Evolutionary conservation across 805 yeast genomes (phyloP).

Genomic region (Hanseniaspora meyeri): DNA sequence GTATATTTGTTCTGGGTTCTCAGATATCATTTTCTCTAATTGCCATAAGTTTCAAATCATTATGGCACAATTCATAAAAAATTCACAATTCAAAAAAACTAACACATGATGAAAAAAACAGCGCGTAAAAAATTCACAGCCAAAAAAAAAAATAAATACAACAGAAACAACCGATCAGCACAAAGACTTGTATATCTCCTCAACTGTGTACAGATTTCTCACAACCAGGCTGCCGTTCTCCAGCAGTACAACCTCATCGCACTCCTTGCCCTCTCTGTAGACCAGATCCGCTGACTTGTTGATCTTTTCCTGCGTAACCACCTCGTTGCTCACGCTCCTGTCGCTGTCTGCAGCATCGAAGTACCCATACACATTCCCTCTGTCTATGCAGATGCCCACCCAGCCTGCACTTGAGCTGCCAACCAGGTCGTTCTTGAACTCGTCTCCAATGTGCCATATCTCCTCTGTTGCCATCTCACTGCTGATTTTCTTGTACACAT

Average conservation of each 20-base stretch:
- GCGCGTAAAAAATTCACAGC: neutral
- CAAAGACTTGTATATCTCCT: neutral
- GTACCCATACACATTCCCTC: constrained; percentile 28
- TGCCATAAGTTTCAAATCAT: no score
- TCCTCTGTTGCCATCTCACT: constrained; percentile 17
- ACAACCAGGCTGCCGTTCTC: constrained; percentile 2
- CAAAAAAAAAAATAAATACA: no score
- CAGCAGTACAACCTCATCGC: neutral
- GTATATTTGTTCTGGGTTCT: neutral
- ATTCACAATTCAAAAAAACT: no score
- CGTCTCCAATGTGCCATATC: constrained; percentile 63
- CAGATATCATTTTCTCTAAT: no score
- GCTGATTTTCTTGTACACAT: constrained; percentile 25
- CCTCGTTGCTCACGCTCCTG: neutral
- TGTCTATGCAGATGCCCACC: constrained; percentile 46
- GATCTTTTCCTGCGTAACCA: constrained; percentile 2
- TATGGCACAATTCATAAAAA: neutral
- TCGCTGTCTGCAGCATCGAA: constrained; percentile 3
- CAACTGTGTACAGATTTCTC: constrained; percentile 1
- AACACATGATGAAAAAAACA: neutral
- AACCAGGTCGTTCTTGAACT: constrained; percentile 39
- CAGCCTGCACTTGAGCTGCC: constrained; percentile 48
- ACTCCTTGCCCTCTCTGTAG: neutral
- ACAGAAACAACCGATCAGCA: neutral
- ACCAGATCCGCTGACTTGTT: neutral